Evolutionary conservation across 2,329 filamentous ascomycete genomes (phyloP).

Genomic region (Cladophialophora exuberans): DNA sequence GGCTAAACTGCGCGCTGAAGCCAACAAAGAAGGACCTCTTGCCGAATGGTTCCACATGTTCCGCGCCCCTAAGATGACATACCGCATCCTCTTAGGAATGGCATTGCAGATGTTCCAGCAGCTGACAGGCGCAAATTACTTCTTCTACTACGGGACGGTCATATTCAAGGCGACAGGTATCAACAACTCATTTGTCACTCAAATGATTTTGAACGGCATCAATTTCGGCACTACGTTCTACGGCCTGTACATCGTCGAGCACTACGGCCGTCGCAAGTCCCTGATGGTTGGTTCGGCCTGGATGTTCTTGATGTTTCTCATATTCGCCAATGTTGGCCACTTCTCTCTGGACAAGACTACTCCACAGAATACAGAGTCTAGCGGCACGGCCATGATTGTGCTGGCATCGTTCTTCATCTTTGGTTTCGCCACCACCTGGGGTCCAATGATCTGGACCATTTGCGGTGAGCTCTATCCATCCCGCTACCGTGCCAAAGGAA

Average conservation of each 20-base stretch:
- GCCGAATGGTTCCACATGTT: constrained; percentile 50
- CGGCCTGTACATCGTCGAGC: constrained; percentile 85
- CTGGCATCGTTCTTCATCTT: constrained; percentile 75
- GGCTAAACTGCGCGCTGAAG: constrained; percentile 56
- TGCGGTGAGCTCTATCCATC: constrained; percentile 50
- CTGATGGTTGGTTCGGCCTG: constrained; percentile 77
- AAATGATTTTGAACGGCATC: constrained; percentile 82
- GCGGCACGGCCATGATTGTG: constrained; percentile 71
- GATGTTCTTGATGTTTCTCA: constrained; percentile 77
- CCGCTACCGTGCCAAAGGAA: constrained; percentile 43
- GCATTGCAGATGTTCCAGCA: constrained; percentile 52
- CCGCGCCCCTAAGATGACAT: constrained; percentile 52
- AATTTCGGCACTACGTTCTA: constrained; percentile 84
- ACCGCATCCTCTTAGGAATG: constrained; percentile 51
- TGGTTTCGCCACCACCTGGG: constrained; percentile 84
- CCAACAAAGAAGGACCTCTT: constrained; percentile 50
- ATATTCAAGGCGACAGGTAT: constrained; percentile 69
- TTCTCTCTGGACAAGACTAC: constrained; percentile 44
- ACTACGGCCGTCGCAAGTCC: constrained; percentile 76
- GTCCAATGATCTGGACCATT: constrained; percentile 60
- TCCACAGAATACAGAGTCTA: constrained; percentile 48
- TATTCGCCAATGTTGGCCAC: constrained; percentile 62
- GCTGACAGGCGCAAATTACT: constrained; percentile 54
- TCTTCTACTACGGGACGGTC: constrained; percentile 58
- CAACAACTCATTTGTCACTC: constrained; percentile 76